phyloP scores from a whole-genome alignment of 139 green algal genomes.

The Picochlorum sp. region DNA sequence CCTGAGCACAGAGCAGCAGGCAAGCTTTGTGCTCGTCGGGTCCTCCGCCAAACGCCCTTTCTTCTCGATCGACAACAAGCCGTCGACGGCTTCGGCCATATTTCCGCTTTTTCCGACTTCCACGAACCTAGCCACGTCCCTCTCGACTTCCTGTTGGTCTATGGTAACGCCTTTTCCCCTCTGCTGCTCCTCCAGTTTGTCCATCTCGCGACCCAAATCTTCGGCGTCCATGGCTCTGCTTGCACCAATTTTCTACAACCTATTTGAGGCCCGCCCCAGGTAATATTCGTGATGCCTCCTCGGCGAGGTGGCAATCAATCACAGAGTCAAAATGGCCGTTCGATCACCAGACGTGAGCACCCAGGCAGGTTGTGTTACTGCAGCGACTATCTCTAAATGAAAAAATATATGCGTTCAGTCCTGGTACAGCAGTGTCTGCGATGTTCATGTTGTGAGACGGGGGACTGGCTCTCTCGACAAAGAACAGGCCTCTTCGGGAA shows the following conservation, averaged over 20 bases:
- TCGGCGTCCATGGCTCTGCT: constrained; percentile 8
- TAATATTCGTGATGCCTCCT: not conserved
- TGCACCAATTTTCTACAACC: not conserved
- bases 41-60: constrained; percentile 73
- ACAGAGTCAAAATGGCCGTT: not conserved
- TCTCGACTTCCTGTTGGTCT: constrained; percentile 13
- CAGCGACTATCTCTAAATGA: not conserved
- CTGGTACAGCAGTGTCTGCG: not conserved
- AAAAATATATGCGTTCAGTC: not conserved
- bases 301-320: not conserved
- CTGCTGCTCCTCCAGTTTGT: constrained; percentile 13
- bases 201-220: constrained; percentile 16
- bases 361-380: not conserved
- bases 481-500: too few relatives aligned
- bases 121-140: constrained; percentile 12
- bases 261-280: not conserved
- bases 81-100: constrained; percentile 50
- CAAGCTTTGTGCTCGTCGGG: constrained; percentile 60
- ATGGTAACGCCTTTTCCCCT: constrained; percentile 8
- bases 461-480: not conserved
- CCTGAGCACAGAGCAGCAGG: constrained; percentile 77
- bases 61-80: constrained; percentile 80
- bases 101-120: constrained; percentile 11
- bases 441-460: not conserved
- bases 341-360: not conserved